Base-by-base conservation (phyloP, 2,329 filamentous ascomycete species). In the Elsinoe necatrix region DNA sequence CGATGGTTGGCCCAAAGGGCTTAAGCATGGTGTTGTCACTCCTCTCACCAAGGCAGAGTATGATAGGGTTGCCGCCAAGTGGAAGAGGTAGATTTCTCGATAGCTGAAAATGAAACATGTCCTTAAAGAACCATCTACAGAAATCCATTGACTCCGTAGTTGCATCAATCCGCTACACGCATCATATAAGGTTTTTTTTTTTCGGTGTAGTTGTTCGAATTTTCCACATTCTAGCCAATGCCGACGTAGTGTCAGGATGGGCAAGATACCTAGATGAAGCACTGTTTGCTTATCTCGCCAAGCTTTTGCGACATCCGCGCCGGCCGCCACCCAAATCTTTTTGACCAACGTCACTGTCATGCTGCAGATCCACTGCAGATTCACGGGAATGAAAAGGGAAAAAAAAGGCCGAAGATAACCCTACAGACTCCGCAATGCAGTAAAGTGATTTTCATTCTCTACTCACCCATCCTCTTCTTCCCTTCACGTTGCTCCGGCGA, bases 21-120 rank as follows among this genome's bases (percentile, higher is more conserved):
- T 80, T 62, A 74, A 78, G 59, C 78, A 81, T 66, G 78, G 78
- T 7, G 75, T 74, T 57, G 74, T 80, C 20, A 60, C 80, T 61
- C 72, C 77, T 0, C 65, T 80, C 2, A 76, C 73, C 50, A 64
- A 71, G 65, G 69, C 66, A 8, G 60, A 73, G 45, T 75, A 75
- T 47, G 66, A 72, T 57, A 73, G 74, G 4, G 60, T 80, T 59
- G 52, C 55, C 41, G 57, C 48, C 3, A 52, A 25, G 48, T 52
- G 48, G 48, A 35, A 25, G 29, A 52, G 20, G 18, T 52, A 37
- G 45, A 31, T 42, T 31, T 31, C 11, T 31, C 29, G 29, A 31
- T 5, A 31, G 11, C 5, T 31, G 29, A 31, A 5, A 31, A 31
- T 31, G 29, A 31, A 11, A 31, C 11, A 6, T 5, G 11, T 31